These are phyloP conservation scores for Chrysosporium keratinophilum DNA, from an alignment of 2,329 filamentous ascomycete species.

Conservation along the genomic window DNA sequence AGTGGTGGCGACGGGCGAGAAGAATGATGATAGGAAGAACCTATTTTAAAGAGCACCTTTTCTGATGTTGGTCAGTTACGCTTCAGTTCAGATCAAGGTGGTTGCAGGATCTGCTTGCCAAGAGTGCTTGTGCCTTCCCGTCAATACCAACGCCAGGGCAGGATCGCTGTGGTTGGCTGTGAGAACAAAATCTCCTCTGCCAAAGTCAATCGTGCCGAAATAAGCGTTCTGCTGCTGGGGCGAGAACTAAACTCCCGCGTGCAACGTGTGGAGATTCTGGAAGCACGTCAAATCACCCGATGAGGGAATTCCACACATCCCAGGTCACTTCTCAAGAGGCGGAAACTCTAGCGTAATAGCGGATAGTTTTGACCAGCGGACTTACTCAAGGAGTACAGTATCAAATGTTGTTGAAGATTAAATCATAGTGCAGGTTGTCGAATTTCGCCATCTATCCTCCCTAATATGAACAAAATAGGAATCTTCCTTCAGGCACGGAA, in stretches of 20 bases:
- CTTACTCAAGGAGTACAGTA: background rate
- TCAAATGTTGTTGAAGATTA: too few relatives aligned
- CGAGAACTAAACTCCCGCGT: too few relatives aligned
- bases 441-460: too few relatives aligned
- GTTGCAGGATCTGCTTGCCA: background rate
- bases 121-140: background rate
- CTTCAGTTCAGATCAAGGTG: background rate
- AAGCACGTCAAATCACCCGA: background rate
- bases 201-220: too few relatives aligned
- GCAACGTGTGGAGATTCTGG: background rate
- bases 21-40: background rate
- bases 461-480: background rate
- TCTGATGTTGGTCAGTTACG: background rate
- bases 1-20: background rate
- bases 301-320: background rate
- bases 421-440: too few relatives aligned
- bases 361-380: background rate
- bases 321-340: background rate
- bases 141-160: background rate
- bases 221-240: too few relatives aligned
- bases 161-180: background rate
- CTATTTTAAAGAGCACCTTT: background rate
- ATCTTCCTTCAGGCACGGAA: background rate
- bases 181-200: too few relatives aligned
- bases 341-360: slow-evolving; percentile 7